phyloP scores from a whole-genome alignment of 2,329 filamentous ascomycete species.

The Elsinoe fawcettii region DNA sequence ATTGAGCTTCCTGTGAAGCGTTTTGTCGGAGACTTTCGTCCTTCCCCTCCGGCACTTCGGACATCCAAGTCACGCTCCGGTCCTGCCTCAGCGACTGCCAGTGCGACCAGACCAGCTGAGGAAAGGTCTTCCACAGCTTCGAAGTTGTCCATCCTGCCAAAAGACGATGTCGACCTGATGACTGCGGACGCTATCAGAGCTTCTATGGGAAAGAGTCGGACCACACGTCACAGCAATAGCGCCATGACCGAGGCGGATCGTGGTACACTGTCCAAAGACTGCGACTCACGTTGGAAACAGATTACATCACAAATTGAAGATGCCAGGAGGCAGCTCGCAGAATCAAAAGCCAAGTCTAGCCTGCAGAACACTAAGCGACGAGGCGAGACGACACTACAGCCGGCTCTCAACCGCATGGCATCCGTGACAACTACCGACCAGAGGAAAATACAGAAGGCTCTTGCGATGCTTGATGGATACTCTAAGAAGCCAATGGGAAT shows the following conservation, averaged over 20 bases:
- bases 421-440: conserved; percentile 10
- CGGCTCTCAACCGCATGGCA: conserved; percentile 26
- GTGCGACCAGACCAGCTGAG: neutral
- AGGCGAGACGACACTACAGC: conserved; percentile 18
- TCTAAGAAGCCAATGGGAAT: conserved; percentile 17
- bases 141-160: conserved; percentile 28
- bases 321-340: conserved; percentile 26
- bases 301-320: conserved; percentile 21
- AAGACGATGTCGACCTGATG: conserved; percentile 36
- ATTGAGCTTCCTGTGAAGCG: conserved; percentile 20
- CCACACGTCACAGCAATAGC: conserved; percentile 15
- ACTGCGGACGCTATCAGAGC: conserved; percentile 37
- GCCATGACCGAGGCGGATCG: conserved; percentile 17
- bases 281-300: neutral
- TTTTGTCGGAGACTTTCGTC: neutral
- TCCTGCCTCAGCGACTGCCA: neutral
- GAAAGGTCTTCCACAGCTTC: conserved; percentile 18
- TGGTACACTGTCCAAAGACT: neutral
- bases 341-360: conserved; percentile 16
- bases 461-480: conserved; percentile 13
- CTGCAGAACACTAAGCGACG: conserved; percentile 4
- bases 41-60: neutral
- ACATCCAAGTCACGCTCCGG: neutral
- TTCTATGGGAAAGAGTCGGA: conserved; percentile 32
- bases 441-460: neutral